Evolutionary conservation across 257 asterid genomes (phyloP), one percentile per base, ranked within the genome.

Genomic region (Solanum etuberosum): DNA sequence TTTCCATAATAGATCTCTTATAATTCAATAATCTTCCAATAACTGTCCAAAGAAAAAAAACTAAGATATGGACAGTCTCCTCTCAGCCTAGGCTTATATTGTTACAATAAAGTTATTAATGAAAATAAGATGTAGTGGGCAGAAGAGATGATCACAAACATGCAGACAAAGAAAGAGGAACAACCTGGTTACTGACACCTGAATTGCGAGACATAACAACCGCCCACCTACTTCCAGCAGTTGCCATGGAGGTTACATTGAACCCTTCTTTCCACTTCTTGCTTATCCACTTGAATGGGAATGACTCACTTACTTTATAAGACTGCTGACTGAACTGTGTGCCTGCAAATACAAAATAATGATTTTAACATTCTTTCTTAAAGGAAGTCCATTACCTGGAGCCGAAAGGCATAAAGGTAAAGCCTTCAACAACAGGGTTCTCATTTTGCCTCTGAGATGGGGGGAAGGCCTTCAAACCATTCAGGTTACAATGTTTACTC

Each of bases 241-340:
- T 91, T 54, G 93, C 92, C 93, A 91, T 91, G 65, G 93, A 89
- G 37, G 93, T 91, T 35, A 91, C 93, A 51, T 89, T 87, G 86
- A 90, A 91, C 59, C 93, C 93, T 88, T 91, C 93, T 87, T 86
- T 91, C 92, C 92, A 91, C 86, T 91, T 91, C 90, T 91, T 91
- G 90, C 89, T 91, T 67, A 89, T 91, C 93, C 93, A 91, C 83
- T 91, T 91, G 90, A 91, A 91, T 37, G 93, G 92, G 74, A 91
- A 91, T 29, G 92, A 90, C 37, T 91, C 93, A 43, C 93, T 91
- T 9, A 91, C 93, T 86, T 90, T 91, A 74, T 90, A 91, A 7
- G 93, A 90, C 86, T 91, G 93, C 57, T 91, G 93, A 65, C n/a
- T 86, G 84, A 89, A 91, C 61, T 51, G 68, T 11, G 93, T 91